Conservation (phyloP, 148 eudicot genomes). For the Drosera capensis region DNA sequence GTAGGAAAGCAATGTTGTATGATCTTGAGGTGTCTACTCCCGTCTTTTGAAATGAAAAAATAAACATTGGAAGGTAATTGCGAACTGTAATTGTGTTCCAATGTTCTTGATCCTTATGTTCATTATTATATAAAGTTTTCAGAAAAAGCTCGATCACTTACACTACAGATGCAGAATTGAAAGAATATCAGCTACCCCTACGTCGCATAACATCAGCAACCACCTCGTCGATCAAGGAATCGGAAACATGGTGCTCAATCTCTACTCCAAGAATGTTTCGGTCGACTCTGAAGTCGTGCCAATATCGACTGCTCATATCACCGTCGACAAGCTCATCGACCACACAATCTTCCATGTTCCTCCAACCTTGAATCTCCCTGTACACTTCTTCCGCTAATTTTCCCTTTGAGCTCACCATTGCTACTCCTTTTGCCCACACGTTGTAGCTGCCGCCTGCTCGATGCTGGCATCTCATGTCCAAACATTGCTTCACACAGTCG, state of each 20-base stretch:
- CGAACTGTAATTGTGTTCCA: no score
- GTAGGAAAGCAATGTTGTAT: no score
- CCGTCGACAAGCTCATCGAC: slow-evolving; percentile 90
- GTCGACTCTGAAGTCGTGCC: slow-evolving; percentile 67
- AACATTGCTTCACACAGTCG: slow-evolving; percentile 58
- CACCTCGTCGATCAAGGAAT: slow-evolving; percentile 57
- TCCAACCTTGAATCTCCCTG: slow-evolving; percentile 51
- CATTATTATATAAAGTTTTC: no score
- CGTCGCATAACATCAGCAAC: slow-evolving; percentile 43
- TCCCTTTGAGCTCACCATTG: slow-evolving; percentile 38
- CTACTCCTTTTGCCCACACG: slow-evolving; percentile 42
- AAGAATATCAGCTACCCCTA: background rate
- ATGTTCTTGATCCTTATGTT: no score
- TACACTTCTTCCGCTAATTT: slow-evolving; percentile 53
- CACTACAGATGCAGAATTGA: slow-evolving; percentile 7
- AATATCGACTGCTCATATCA: slow-evolving; percentile 69
- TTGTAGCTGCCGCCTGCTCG: slow-evolving; percentile 32
- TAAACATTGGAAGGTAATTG: no score
- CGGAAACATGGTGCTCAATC: slow-evolving; percentile 41
- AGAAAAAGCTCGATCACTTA: no score
- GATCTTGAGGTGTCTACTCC: no score
- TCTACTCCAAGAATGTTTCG: slow-evolving; percentile 52
- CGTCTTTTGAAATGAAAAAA: no score
- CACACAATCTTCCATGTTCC: slow-evolving; percentile 43
- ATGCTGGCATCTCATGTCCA: slow-evolving; percentile 44